A percentile compares a stretch with the other conserved stretches of the same genome.
phyloP scores from a whole-genome alignment of 129 eudicot species.

The Flaveria bidentis region DNA sequence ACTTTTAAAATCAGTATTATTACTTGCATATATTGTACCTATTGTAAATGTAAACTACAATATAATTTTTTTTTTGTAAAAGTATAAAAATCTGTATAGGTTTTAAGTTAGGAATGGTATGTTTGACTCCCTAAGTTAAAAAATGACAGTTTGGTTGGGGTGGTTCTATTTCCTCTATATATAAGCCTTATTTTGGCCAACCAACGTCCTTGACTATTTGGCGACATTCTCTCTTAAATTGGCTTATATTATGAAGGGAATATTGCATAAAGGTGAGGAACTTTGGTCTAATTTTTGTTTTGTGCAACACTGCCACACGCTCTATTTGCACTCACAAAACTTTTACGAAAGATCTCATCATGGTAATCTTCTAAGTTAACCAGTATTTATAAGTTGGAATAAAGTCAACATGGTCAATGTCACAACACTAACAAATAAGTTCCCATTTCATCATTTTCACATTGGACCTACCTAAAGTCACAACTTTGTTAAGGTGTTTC shows the following conservation, averaged over 20 bases:
- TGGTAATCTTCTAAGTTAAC: not conserved
- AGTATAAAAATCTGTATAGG: not conserved
- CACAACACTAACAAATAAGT: not conserved
- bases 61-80: no score
- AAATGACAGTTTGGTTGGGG: not conserved
- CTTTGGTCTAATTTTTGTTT: not conserved
- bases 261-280: not conserved
- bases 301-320: not conserved
- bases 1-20: not conserved
- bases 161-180: no score
- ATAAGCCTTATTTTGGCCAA: conserved; percentile 2
- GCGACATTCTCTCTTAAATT: not conserved
- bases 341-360: not conserved
- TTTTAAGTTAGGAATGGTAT: conserved; percentile 1
- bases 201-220: not conserved
- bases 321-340: not conserved
- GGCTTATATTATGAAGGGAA: not conserved
- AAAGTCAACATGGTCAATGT: not conserved
- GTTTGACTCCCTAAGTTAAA: conserved; percentile 1
- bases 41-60: no score
- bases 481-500: not conserved
- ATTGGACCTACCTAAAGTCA: not conserved
- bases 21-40: not conserved
- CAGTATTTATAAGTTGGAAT: not conserved
- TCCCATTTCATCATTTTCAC: not conserved